Evolutionary conservation across 169 alveolate genomes (phyloP).

Genomic region (Plasmodium inui): DNA sequence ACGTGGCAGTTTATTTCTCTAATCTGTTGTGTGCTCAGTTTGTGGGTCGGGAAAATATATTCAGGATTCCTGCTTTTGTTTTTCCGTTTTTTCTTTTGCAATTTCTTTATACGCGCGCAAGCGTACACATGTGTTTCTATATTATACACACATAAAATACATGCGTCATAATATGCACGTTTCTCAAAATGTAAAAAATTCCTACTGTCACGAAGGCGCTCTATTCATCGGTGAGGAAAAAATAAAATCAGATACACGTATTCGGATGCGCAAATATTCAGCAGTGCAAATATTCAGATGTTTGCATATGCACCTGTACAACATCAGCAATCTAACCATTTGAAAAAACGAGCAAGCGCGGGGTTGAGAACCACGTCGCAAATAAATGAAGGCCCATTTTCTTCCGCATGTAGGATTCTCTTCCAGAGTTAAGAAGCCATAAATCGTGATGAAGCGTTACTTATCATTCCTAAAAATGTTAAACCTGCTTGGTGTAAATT

Average conservation of each 20-base stretch:
- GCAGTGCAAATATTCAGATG: not conserved
- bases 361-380: conserved; percentile 6
- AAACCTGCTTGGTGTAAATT: not conserved
- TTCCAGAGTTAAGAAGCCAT: not conserved
- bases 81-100: not conserved
- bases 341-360: not conserved
- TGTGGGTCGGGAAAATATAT: not conserved
- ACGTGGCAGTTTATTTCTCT: not conserved
- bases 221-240: not conserved
- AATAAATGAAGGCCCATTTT: not conserved
- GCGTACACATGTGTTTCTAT: not conserved
- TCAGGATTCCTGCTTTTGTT: not conserved
- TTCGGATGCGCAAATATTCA: not conserved
- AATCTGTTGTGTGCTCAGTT: not conserved
- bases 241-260: not conserved
- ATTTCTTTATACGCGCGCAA: not conserved
- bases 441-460: not conserved
- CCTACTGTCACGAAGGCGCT: not conserved
- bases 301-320: not conserved
- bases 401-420: conserved; percentile 4
- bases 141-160: not conserved
- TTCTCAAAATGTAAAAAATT: not conserved
- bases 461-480: conserved; percentile 1
- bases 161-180: not conserved
- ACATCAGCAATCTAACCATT: not conserved